Evolutionary conservation across 169 alveolate species (phyloP).

Genomic region (Eimeria praecox): DNA sequence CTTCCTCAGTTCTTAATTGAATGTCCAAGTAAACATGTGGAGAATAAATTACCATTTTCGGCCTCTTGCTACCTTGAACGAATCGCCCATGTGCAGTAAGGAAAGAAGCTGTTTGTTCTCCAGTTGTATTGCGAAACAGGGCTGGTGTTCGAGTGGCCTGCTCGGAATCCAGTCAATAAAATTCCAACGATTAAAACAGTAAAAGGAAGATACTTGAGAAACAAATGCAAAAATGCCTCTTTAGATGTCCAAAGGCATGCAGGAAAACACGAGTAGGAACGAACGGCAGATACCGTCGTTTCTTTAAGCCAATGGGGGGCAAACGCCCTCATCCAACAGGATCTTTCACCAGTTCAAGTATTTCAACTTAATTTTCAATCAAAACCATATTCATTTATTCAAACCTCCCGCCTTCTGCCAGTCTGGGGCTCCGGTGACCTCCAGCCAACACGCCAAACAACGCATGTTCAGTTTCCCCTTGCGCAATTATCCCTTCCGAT

Average conservation of each 20-base stretch:
- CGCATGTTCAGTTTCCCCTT: neutral
- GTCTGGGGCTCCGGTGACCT: conserved; percentile 6
- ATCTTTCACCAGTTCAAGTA: neutral
- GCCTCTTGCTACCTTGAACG: neutral
- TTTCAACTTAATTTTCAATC: neutral
- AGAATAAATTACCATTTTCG: neutral
- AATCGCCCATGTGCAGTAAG: neutral
- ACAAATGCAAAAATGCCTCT: neutral
- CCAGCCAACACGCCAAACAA: neutral
- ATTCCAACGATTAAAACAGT: neutral
- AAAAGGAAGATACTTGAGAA: neutral
- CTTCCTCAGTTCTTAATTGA: neutral
- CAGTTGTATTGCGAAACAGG: neutral
- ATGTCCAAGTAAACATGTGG: neutral
- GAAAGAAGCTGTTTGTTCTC: neutral
- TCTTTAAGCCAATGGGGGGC: neutral
- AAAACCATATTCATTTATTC: too few species aligned
- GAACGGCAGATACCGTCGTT: neutral
- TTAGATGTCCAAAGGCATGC: neutral
- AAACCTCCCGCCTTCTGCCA: neutral
- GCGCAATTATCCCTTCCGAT: neutral
- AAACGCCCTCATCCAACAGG: neutral
- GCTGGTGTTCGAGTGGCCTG: neutral
- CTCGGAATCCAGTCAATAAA: neutral
- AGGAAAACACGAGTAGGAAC: neutral